phyloP scores from a whole-genome alignment of 148 eudicot genomes.

The Mesembryanthemum crystallinum region DNA sequence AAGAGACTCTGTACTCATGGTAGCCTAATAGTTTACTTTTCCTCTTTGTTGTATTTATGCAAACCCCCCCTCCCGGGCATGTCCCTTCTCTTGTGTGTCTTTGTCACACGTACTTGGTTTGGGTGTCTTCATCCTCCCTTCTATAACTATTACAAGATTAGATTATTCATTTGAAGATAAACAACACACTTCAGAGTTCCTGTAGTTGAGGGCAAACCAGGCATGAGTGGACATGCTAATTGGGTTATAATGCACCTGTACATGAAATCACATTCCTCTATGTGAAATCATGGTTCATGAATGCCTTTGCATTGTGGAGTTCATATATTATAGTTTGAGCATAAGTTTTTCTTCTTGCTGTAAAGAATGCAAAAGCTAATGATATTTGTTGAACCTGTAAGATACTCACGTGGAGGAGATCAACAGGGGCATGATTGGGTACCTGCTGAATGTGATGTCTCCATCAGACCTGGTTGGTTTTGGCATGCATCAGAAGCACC shows the following conservation, averaged over 20 bases:
- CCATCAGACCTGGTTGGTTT: constrained; percentile 91
- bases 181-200: neutral
- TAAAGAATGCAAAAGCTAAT: neutral
- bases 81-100: neutral
- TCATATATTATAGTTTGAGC: neutral
- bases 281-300: neutral
- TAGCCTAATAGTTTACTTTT: no score
- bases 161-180: neutral
- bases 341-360: neutral
- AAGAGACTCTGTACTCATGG: no score
- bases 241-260: neutral
- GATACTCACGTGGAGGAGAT: constrained; percentile 65
- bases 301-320: neutral
- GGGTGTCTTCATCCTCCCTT: neutral
- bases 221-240: neutral
- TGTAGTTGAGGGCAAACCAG: neutral
- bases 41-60: no score
- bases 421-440: constrained; percentile 76
- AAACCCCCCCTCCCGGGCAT: neutral
- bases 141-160: neutral
- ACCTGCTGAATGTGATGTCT: constrained; percentile 88
- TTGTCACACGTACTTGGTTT: neutral
- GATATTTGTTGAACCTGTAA: constrained; percentile 22
- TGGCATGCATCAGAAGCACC: constrained; percentile 82
- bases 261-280: neutral